phyloP scores from a whole-genome alignment of 2,329 filamentous ascomycete species.

The Coniochaeta prunicola region DNA sequence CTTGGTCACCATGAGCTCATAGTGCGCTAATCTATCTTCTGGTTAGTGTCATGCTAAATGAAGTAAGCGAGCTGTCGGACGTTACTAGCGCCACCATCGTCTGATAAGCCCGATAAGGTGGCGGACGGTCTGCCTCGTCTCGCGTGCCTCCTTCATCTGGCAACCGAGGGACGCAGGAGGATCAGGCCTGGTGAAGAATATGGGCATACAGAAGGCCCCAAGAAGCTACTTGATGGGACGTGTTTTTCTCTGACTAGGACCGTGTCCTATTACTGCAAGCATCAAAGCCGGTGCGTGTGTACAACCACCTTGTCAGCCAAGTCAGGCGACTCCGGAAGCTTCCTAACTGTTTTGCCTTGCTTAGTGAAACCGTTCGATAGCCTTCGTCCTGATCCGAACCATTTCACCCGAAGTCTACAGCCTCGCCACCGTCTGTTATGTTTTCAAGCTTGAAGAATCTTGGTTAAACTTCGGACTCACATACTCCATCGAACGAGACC shows the following conservation, averaged over 20 bases:
- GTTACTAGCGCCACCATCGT: background rate
- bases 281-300: background rate
- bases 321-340: background rate
- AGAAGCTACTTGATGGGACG: background rate
- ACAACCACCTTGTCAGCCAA: background rate
- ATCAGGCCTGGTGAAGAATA: too few relatives aligned
- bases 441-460: background rate
- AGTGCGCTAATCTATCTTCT: background rate
- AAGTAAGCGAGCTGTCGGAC: background rate
- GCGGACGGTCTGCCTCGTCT: background rate
- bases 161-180: too few relatives aligned
- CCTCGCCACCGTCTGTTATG: background rate
- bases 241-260: background rate
- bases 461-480: background rate
- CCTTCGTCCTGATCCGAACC: background rate
- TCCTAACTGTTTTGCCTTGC: background rate
- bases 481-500: background rate
- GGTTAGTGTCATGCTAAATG: background rate
- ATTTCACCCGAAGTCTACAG: background rate
- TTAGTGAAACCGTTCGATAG: background rate
- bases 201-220: background rate
- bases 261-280: background rate
- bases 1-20: background rate
- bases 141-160: background rate
- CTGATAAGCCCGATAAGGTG: background rate